Conservation (phyloP, 2,329 filamentous ascomycete genomes). For the Phoma herbarum region DNA sequence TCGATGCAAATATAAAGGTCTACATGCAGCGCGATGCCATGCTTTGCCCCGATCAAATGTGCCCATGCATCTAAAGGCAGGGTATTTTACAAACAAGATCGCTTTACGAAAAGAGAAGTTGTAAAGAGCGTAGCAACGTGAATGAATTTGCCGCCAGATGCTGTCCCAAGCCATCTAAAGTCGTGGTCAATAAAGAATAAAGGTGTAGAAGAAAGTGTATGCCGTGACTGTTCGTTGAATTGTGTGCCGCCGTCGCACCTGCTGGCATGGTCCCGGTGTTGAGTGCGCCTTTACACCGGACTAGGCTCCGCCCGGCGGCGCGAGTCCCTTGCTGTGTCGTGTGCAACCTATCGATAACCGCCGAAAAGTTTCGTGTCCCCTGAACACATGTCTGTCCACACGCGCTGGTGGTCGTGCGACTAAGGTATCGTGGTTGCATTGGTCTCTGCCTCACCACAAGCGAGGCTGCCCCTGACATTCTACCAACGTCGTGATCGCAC, state of each 20-base stretch:
- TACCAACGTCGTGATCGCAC: slow-evolving; percentile 4
- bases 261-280: not conserved
- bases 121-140: slow-evolving; percentile 20
- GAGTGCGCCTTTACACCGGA: slow-evolving; percentile 5
- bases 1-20: slow-evolving; percentile 7
- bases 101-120: slow-evolving; percentile 2
- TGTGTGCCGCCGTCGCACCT: slow-evolving; percentile 10
- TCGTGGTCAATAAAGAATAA: not conserved
- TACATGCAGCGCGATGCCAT: slow-evolving; percentile 6
- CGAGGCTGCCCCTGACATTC: not conserved
- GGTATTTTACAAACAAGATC: slow-evolving; percentile 20
- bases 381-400: slow-evolving; percentile 14
- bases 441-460: slow-evolving; percentile 7
- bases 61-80: slow-evolving; percentile 11
- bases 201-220: slow-evolving; percentile 11
- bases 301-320: slow-evolving; percentile 1
- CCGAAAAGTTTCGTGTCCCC: slow-evolving; percentile 1
- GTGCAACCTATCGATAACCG: slow-evolving; percentile 14
- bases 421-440: slow-evolving; percentile 4
- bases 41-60: slow-evolving; percentile 1
- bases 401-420: slow-evolving; percentile 9
- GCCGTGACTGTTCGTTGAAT: slow-evolving; percentile 18
- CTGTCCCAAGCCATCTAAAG: not conserved
- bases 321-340: slow-evolving; percentile 9
- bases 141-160: slow-evolving; percentile 12